These are phyloP conservation scores for Phytophthora brassicae DNA, from an alignment of 352 stramenopile genomes.

Conservation along the genomic window DNA sequence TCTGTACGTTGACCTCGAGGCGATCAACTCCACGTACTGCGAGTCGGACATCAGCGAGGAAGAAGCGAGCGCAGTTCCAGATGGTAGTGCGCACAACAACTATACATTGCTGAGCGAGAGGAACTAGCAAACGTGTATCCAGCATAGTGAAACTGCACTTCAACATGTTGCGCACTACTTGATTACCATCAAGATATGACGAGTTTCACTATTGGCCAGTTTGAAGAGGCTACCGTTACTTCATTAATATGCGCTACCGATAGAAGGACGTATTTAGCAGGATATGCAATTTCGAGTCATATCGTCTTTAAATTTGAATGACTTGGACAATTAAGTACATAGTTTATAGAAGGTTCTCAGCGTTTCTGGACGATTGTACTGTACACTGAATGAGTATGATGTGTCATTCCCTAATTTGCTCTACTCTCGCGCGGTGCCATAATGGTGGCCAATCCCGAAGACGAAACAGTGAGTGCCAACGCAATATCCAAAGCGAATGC, in stretches of 20 bases:
- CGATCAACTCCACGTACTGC: conserved; percentile 51
- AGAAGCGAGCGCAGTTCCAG: background rate
- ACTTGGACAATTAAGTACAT: no score
- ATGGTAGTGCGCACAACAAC: background rate
- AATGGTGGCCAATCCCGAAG: conserved; percentile 31
- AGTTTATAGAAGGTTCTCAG: background rate
- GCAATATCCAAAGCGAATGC: conserved; percentile 2
- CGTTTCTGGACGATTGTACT: background rate
- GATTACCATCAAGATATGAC: conserved; percentile 21
- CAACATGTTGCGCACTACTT: conserved; percentile 23
- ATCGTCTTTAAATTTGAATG: background rate
- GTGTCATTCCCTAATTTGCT: conserved; percentile 15
- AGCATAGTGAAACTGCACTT: no score
- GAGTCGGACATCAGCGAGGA: background rate
- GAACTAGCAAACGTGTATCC: no score
- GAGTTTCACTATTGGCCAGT: conserved; percentile 6
- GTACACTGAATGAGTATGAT: background rate
- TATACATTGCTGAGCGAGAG: background rate
- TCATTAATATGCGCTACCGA: background rate
- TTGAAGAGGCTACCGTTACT: background rate
- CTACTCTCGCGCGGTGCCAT: background rate
- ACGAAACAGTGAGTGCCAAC: background rate
- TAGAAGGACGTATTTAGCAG: background rate
- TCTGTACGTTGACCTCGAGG: conserved; percentile 55
- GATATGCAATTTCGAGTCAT: background rate